These are phyloP conservation scores for Chrysosporium keratinophilum DNA, from an alignment of 2,329 filamentous ascomycete species.

Conservation along the genomic window DNA sequence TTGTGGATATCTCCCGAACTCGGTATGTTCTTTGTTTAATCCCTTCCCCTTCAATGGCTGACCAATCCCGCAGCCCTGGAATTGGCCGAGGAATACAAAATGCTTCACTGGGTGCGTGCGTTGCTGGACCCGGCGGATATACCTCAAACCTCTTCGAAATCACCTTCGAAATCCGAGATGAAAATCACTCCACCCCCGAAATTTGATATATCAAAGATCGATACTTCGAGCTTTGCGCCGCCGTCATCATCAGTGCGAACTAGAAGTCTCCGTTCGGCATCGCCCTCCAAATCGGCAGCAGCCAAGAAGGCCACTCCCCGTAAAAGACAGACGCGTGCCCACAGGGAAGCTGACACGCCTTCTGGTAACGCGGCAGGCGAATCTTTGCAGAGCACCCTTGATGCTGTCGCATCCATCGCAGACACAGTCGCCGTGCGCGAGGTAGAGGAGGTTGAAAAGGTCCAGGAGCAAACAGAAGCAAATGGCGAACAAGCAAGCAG, in stretches of 20 bases:
- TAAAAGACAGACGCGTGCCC: slow-evolving; percentile 43
- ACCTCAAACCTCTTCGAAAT: slow-evolving; percentile 41
- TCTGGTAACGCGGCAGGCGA: slow-evolving; percentile 41
- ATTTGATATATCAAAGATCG: slow-evolving; percentile 51
- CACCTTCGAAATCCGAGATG: slow-evolving; percentile 51
- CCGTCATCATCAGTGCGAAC: slow-evolving; percentile 30
- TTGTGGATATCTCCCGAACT: slow-evolving; percentile 81
- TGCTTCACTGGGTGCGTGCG: slow-evolving; percentile 80
- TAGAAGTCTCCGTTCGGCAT: slow-evolving; percentile 50
- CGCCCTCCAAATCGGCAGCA: slow-evolving; percentile 41
- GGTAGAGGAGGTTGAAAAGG: slow-evolving; percentile 18
- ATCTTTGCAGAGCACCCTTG: slow-evolving; percentile 39
- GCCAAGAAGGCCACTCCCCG: slow-evolving; percentile 48
- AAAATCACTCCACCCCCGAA: slow-evolving; percentile 71
- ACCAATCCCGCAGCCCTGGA: slow-evolving; percentile 53
- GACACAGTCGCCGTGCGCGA: slow-evolving; percentile 18
- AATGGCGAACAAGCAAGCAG: slow-evolving; percentile 25
- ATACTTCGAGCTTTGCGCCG: slow-evolving; percentile 26
- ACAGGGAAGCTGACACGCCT: slow-evolving; percentile 41
- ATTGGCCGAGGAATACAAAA: slow-evolving; percentile 77
- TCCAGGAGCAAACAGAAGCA: slow-evolving; percentile 23
- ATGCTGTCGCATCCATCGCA: slow-evolving; percentile 30
- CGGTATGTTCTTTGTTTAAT: slow-evolving; percentile 35
- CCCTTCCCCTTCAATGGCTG: slow-evolving; percentile 14
- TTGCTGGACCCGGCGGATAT: slow-evolving; percentile 83